These are phyloP conservation scores for Pseudogymnoascus verrucosus DNA, from an alignment of 2,329 filamentous ascomycete genomes.

Conservation along the genomic window DNA sequence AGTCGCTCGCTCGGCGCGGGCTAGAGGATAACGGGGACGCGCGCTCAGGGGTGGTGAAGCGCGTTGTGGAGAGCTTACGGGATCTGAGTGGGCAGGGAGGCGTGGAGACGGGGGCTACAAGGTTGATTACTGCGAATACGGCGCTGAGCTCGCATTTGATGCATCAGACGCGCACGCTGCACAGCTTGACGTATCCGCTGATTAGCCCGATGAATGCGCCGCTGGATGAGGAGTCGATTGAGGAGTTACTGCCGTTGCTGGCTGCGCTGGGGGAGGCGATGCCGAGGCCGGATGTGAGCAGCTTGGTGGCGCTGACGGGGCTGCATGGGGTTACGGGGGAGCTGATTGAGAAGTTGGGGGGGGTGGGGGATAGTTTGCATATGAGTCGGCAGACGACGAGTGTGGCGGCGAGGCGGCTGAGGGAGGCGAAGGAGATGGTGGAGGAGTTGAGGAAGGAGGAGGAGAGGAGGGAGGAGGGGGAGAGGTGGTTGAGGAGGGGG, in stretches of 20 bases:
- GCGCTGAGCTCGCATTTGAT: constrained; percentile 66
- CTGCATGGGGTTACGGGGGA: constrained; percentile 65
- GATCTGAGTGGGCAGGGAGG: constrained; percentile 66
- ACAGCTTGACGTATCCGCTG: constrained; percentile 63
- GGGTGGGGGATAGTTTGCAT: constrained; percentile 83
- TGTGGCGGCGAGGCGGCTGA: constrained; percentile 70
- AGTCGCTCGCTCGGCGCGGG: constrained; percentile 58
- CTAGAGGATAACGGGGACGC: constrained; percentile 59
- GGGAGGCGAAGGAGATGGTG: constrained; percentile 76
- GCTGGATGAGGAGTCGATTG: constrained; percentile 56
- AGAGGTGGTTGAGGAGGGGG: constrained; percentile 70
- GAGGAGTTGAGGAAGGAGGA: constrained; percentile 77
- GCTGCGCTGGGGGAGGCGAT: constrained; percentile 57
- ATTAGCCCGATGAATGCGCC: constrained; percentile 60
- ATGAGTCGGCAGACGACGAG: constrained; percentile 87
- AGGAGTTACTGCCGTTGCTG: constrained; percentile 61
- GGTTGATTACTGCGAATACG: constrained; percentile 71
- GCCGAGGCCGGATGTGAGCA: constrained; percentile 54
- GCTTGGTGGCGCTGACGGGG: constrained; percentile 57
- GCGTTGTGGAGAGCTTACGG: constrained; percentile 60
- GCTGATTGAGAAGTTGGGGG: constrained; percentile 71
- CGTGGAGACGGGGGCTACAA: constrained; percentile 63
- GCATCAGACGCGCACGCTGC: constrained; percentile 68
- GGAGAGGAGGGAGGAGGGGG: constrained; percentile 73
- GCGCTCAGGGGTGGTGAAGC: constrained; percentile 57